Conservation (phyloP, 768 basidiomycete species). For the Pulveroboletus ravenelii region DNA sequence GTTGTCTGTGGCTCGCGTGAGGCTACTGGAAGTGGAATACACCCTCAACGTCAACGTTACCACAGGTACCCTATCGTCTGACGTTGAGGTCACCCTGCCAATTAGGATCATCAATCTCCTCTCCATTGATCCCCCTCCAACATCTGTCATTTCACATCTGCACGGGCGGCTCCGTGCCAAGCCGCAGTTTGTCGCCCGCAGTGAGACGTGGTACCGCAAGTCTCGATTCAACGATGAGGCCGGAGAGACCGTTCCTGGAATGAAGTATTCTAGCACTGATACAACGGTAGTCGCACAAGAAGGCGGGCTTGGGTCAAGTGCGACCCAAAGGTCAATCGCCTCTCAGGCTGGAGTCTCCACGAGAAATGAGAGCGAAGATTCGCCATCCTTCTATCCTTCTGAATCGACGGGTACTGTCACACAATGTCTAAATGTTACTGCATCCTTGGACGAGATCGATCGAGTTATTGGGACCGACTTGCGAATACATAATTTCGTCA, state of each 20-base stretch:
- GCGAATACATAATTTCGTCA: constrained; percentile 23
- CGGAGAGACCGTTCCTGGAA: constrained; percentile 29
- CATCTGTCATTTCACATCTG: constrained; percentile 22
- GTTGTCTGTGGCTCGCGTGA: constrained; percentile 60
- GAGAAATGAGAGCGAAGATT: constrained; percentile 14
- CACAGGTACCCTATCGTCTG: constrained; percentile 54
- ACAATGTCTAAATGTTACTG: constrained; percentile 10
- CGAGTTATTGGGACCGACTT: constrained; percentile 18
- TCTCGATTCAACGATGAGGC: constrained; percentile 14
- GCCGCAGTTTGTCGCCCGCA: constrained; percentile 21
- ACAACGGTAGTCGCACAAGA: constrained; percentile 26
- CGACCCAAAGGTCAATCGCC: constrained; percentile 1
- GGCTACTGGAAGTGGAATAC: constrained; percentile 76
- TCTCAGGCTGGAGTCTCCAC: constrained; percentile 6
- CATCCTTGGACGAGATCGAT: constrained; percentile 29
- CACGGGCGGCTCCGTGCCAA: constrained; percentile 19
- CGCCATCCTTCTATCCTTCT: constrained; percentile 27
- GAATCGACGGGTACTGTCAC: constrained; percentile 24
- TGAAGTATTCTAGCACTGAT: constrained; percentile 28
- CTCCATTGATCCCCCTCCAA: constrained; percentile 78
- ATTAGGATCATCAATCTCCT: constrained; percentile 77
- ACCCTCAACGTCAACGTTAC: constrained; percentile 59
- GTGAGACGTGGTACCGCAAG: constrained; percentile 30
- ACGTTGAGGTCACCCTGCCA: constrained; percentile 68
- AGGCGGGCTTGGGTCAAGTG: constrained; percentile 3